Evolutionary conservation across 2,329 filamentous ascomycete genomes (phyloP).

Genomic region (Alternaria longipes): DNA sequence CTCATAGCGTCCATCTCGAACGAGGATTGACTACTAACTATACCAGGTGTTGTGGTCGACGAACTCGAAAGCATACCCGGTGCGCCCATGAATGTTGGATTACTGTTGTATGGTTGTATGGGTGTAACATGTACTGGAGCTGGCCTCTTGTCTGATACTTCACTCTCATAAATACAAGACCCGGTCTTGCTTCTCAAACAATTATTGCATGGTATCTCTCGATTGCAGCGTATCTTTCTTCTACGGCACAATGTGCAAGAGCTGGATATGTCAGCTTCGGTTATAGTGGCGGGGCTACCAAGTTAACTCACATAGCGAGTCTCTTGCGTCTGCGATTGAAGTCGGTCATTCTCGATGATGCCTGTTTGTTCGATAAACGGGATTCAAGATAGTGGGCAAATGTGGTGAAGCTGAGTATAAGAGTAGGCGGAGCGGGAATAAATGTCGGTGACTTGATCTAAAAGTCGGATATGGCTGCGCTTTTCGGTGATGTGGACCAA

Average conservation of each 20-base stretch:
- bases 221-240: constrained; percentile 70
- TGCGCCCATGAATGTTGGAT: not conserved
- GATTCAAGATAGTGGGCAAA: no score
- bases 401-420: not conserved
- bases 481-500: constrained; percentile 1
- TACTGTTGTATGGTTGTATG: constrained; percentile 4
- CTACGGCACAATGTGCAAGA: constrained; percentile 67
- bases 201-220: constrained; percentile 66
- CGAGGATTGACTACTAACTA: constrained; percentile 26
- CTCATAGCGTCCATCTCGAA: constrained; percentile 53
- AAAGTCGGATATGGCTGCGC: not conserved
- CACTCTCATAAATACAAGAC: constrained; percentile 61
- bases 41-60: not conserved
- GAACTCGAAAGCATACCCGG: not conserved
- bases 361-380: no score
- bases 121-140: constrained; percentile 4
- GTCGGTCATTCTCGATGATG: constrained; percentile 28
- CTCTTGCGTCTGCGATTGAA: constrained; percentile 50
- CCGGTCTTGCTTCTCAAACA: constrained; percentile 64
- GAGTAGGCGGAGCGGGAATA: constrained; percentile 5
- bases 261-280: constrained; percentile 42
- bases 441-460: not conserved
- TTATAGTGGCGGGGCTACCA: not conserved
- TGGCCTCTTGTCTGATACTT: constrained; percentile 7
- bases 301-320: constrained; percentile 53